phyloP scores from a whole-genome alignment of 441 rosid genomes.

The Eruca vesicaria region DNA sequence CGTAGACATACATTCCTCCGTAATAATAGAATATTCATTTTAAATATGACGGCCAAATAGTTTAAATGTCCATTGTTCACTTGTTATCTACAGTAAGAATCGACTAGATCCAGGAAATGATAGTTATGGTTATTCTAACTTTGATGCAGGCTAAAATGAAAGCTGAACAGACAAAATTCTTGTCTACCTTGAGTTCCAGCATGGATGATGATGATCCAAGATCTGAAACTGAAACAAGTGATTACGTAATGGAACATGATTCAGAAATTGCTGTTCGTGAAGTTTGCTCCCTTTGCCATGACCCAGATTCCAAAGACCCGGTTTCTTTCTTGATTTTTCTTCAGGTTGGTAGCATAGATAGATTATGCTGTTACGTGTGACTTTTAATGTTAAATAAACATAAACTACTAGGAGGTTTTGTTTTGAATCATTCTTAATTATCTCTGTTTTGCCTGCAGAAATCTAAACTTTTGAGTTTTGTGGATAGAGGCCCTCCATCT shows the following conservation, averaged over 20 bases:
- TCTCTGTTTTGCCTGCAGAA: slow-evolving; percentile 50
- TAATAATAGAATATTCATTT: not conserved
- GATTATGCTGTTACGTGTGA: slow-evolving; percentile 19
- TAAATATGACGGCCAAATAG: not conserved
- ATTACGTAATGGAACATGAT: slow-evolving; percentile 42
- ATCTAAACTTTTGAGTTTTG: slow-evolving; percentile 87
- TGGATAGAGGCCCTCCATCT: slow-evolving; percentile 66
- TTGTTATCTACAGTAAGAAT: not conserved
- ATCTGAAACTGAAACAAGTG: slow-evolving; percentile 49
- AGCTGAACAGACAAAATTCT: slow-evolving; percentile 93
- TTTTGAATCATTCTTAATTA: slow-evolving; percentile 18
- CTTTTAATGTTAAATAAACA: slow-evolving; percentile 1
- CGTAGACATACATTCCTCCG: not conserved
- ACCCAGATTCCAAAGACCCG: slow-evolving; percentile 68
- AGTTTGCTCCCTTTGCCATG: slow-evolving; percentile 94
- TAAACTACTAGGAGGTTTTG: not conserved
- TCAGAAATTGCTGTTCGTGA: slow-evolving; percentile 48
- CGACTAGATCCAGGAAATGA: not conserved
- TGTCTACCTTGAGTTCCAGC: slow-evolving; percentile 57
- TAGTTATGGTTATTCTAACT: slow-evolving; percentile 29
- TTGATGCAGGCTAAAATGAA: slow-evolving; percentile 88
- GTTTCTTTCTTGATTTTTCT: slow-evolving; percentile 87
- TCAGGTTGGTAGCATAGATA: slow-evolving; percentile 57
- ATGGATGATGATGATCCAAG: slow-evolving; percentile 48
- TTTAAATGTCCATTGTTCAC: slow-evolving; percentile 1